Conservation (phyloP, 441 rosid species). For the Breynia disticha region DNA sequence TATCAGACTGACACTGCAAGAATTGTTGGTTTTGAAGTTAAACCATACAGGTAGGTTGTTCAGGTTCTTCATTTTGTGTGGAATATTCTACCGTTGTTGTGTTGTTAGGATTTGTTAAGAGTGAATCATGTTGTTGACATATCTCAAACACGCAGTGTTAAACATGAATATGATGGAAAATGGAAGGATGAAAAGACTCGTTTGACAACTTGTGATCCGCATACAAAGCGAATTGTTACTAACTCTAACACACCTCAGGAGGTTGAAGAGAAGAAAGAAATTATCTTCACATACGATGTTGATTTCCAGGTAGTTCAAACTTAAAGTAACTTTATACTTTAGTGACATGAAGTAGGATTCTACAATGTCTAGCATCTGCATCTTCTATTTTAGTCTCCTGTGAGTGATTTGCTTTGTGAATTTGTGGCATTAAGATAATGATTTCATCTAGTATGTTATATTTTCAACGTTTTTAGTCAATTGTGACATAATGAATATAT, state of each 20-base stretch:
- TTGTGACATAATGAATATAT: too few species aligned
- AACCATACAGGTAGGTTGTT: slow-evolving; percentile 63
- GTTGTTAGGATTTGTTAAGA: background rate
- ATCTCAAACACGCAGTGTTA: slow-evolving; percentile 40
- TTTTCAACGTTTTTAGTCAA: too few species aligned
- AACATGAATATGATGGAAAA: slow-evolving; percentile 68
- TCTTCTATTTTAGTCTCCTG: too few species aligned
- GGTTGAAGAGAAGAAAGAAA: slow-evolving; percentile 65
- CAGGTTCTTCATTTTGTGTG: background rate
- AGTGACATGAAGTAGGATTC: too few species aligned
- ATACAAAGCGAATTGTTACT: slow-evolving; percentile 58
- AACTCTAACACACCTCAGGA: slow-evolving; percentile 83
- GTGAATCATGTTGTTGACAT: slow-evolving; percentile 9
- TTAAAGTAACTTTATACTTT: background rate
- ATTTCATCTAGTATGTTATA: too few species aligned
- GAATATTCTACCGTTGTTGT: background rate
- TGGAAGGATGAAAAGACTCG: slow-evolving; percentile 65
- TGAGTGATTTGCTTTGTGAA: too few species aligned
- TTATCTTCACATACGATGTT: slow-evolving; percentile 82
- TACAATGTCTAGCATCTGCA: too few species aligned
- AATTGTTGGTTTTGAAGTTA: slow-evolving; percentile 91
- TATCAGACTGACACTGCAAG: slow-evolving; percentile 47
- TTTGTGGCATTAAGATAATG: too few species aligned
- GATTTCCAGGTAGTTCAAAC: slow-evolving; percentile 54
- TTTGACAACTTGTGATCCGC: slow-evolving; percentile 77